phyloP scores from a whole-genome alignment of 202 grass and related monocot genomes.

The Schoenoplectus triqueter region DNA sequence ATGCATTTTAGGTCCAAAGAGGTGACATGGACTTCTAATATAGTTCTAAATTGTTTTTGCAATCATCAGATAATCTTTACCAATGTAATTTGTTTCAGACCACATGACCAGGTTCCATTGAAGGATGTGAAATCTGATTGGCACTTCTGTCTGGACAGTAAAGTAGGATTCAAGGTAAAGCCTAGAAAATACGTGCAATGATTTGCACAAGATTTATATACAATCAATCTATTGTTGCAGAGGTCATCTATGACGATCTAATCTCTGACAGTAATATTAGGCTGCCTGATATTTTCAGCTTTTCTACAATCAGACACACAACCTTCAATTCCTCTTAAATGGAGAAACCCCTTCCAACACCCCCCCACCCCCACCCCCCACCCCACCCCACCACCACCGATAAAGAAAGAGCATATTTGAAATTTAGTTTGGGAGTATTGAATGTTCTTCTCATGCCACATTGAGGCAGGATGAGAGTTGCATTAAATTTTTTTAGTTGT shows the following conservation, averaged over 20 bases:
- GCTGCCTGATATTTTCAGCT: neutral
- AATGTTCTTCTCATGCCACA: neutral
- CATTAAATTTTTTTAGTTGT: neutral
- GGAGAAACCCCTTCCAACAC: too few species aligned
- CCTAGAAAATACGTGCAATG: neutral
- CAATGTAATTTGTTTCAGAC: neutral
- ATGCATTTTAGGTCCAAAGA: conserved; percentile 1
- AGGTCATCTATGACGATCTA: neutral
- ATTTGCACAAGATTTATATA: neutral
- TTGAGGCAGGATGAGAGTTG: neutral
- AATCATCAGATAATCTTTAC: neutral
- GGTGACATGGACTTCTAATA: neutral
- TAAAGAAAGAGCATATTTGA: neutral
- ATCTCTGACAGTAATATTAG: neutral
- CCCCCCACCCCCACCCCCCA: neutral
- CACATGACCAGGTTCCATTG: neutral
- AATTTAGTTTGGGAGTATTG: too few species aligned
- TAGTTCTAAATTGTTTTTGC: neutral
- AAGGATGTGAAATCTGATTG: neutral
- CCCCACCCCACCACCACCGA: neutral
- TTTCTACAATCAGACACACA: neutral
- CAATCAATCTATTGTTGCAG: neutral
- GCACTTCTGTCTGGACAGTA: neutral
- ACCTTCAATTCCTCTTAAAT: too few species aligned
- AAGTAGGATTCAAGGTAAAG: neutral